Base-by-base conservation (phyloP, 2,329 filamentous ascomycete genomes). In the Gremmenia infestans region DNA sequence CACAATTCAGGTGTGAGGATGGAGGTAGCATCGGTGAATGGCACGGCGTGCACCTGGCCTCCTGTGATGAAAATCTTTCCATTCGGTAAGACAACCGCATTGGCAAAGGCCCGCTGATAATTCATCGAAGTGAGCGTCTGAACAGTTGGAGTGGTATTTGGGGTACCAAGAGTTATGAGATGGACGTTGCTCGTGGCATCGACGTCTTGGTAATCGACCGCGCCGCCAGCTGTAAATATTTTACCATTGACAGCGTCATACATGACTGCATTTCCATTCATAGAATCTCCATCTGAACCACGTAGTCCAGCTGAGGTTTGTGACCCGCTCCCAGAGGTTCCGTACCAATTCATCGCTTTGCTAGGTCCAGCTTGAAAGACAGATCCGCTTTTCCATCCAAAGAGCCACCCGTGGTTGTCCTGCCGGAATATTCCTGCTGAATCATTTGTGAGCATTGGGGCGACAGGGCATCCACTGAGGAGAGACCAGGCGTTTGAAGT, bases 181-280 rank as follows among this genome's bases (percentile, higher is more conserved):
- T 80, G 74, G 0, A 78, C 78, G 56, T 74, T 73, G 5, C 67
- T 68, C 0, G 74, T 75, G 1, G 75, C 75, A 6, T 67, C 57
- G n/a, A 69, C 69, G 50, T 74, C 60, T 28, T 75, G 68, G 60
- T 82, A 83, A 36, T 71, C 69, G 0, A 73, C 68, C 0, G 75
- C 68, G 8, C 81, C 81, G 9, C 81, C 81, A 14, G 74, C 69
- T 0, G 78, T 76, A 2, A 83, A 69, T 35, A 83, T 82, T 65
- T 82, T 81, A 35, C 81, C 81, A 1, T 63, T 65, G 0, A 70
- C 66, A 46, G 80, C 79, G 61, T 84, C 81, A 60, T 78, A 84
- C 80, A 85, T 83, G 58, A 80, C 74, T 5, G 76, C 75, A 48
- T 75, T 77, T 12, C 80, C 82, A 55, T 74, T 76, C 81, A 85